A percentile compares a stretch with the other conserved stretches of the same genome.
Evolutionary conservation across 2,329 filamentous ascomycete species (phyloP).

Genomic region (Aspergillus japonicus): DNA sequence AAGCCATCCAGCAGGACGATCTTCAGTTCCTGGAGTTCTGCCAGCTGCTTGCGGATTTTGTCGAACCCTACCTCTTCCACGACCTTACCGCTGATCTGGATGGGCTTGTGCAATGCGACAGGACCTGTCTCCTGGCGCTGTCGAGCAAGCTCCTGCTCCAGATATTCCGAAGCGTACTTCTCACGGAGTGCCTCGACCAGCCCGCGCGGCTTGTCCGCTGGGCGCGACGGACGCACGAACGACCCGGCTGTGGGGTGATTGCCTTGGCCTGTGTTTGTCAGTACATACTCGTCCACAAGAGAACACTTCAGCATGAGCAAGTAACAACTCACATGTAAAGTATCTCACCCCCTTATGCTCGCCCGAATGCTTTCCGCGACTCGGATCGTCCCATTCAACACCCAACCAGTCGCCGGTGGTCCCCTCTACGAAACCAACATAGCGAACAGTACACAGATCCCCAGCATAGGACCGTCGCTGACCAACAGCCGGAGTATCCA

Average conservation of each 20-base stretch:
- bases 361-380: conserved; percentile 86
- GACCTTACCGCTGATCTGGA: conserved; percentile 75
- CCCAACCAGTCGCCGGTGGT: conserved; percentile 83
- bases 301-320: not conserved
- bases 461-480: conserved; percentile 79
- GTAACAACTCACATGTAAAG: conserved; percentile 66
- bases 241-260: conserved; percentile 72
- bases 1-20: conserved; percentile 80
- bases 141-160: conserved; percentile 32
- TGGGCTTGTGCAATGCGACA: conserved; percentile 48
- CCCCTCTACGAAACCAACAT: conserved; percentile 72
- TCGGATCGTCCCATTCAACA: conserved; percentile 91
- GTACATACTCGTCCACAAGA: conserved; percentile 8
- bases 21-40: conserved; percentile 71
- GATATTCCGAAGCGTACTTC: conserved; percentile 73
- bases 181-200: conserved; percentile 77
- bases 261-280: conserved; percentile 52
- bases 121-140: conserved; percentile 1
- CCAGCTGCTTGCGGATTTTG: conserved; percentile 79
- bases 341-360: conserved; percentile 75
- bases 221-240: conserved; percentile 77
- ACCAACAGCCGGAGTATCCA: conserved; percentile 31
- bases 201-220: conserved; percentile 64
- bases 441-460: conserved; percentile 79
- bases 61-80: conserved; percentile 95